Evolutionary conservation across 208 protist genomes (phyloP), one percentile per base, ranked within the genome.

Genomic region (Kentomonas sorsogonicus): DNA sequence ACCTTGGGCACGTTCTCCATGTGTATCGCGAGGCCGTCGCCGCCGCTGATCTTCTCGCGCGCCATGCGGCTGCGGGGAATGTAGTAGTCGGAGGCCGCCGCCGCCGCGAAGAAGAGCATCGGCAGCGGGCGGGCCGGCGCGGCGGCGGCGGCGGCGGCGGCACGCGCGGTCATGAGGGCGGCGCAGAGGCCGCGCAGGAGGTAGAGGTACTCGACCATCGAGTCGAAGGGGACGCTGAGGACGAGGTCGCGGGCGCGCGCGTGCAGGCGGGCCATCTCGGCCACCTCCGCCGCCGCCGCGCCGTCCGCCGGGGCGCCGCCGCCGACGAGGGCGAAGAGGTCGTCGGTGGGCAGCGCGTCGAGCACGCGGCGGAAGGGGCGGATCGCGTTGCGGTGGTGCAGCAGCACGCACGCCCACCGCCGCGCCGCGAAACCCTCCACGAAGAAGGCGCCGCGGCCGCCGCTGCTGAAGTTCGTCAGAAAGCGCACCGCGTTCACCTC

Each of bases 71-170:
- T 41, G 3, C 73, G 71, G 22, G 87, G 87, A 23, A 94, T 62
- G 68, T 72, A 91, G 65, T 91, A 94, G 63, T 94, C 87, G 16
- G 87, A 89, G 10, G 87, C 87, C 3, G 87, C 87, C 2, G 87
- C 83, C 5, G 83, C 83, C 9, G 83, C 58, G 53, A 90, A 85
- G 57, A 88, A 83, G 33, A 94, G 62, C 22, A 88, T 69, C 11
- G 79, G 83, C 1, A 48, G 52, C 39, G 43, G 15, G 6, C 36
- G 48, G 1, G 72, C 45, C 9, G 47, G 2, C 20, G 58, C 36
- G 44, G 73, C 79, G n/a, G n/a, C n/a, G n/a, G n/a, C n/a, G n/a
- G n/a, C n/a, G n/a, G n/a, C n/a, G n/a, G n/a, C n/a, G n/a, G n/a
- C n/a, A n/a, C n/a, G n/a, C n/a, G n/a, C n/a, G n/a, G n/a, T n/a